Conservation (phyloP, 306 rosid genomes). For the Acacia melanoxylon region DNA sequence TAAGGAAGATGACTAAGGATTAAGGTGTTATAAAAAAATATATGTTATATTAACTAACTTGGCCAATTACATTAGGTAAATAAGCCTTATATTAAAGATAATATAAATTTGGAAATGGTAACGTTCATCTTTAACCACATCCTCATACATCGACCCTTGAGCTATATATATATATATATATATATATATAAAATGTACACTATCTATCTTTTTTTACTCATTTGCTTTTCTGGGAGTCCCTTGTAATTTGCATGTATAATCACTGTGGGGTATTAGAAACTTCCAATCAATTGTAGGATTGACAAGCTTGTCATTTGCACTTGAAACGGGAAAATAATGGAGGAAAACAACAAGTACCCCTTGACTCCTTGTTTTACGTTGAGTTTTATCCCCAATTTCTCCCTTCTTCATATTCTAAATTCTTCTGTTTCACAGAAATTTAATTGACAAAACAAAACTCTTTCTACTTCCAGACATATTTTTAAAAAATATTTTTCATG, state of each 20-base stretch:
- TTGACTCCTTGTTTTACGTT: conserved; percentile 17
- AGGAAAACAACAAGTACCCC: conserved; percentile 7
- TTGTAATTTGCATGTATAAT: neutral
- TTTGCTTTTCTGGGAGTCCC: conserved; percentile 10
- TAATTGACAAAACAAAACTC: conserved; percentile 4
- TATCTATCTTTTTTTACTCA: neutral
- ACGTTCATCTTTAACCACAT: conserved; percentile 16
- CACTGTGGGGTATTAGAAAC: neutral
- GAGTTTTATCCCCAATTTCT: neutral
- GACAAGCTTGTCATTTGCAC: neutral
- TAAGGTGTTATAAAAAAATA: too few relatives aligned
- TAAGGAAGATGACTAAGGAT: too few relatives aligned
- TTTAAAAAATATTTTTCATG: neutral
- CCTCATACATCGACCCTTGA: neutral
- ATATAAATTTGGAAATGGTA: conserved; percentile 4
- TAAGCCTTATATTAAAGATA: too few relatives aligned
- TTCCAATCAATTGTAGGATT: neutral
- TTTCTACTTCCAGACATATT: neutral
- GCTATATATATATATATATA: neutral
- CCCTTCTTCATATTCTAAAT: too few relatives aligned
- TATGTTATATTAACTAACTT: too few relatives aligned
- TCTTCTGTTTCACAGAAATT: neutral
- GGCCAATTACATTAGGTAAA: too few relatives aligned
- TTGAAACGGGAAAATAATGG: neutral
- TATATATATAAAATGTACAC: neutral